Evolutionary conservation across 169 alveolate genomes (phyloP).

Genomic region (Plasmodium knowlesi): DNA sequence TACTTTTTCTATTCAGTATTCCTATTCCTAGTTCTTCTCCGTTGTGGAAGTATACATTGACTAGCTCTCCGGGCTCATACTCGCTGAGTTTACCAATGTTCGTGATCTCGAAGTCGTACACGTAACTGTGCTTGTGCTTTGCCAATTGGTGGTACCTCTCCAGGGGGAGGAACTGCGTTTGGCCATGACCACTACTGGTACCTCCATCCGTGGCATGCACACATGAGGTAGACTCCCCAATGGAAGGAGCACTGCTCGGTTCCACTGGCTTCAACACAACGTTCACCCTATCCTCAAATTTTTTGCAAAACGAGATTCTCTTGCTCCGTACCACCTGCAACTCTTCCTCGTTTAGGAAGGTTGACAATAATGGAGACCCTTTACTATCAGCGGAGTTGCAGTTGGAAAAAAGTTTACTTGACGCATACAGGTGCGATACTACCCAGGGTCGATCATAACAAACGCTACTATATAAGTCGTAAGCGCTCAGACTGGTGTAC

Average conservation of each 20-base stretch:
- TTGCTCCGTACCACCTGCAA: neutral
- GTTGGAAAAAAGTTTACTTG: neutral
- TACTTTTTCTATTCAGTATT: constrained; percentile 42
- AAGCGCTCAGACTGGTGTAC: neutral
- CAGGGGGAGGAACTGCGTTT: neutral
- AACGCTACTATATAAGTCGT: neutral
- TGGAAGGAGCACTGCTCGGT: neutral
- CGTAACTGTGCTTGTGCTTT: constrained; percentile 21
- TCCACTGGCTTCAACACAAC: constrained; percentile 48
- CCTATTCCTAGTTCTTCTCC: constrained; percentile 35
- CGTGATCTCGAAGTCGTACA: constrained; percentile 47
- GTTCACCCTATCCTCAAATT: constrained; percentile 5
- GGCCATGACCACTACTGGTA: neutral
- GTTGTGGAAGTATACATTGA: constrained; percentile 30
- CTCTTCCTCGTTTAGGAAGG: constrained; percentile 13
- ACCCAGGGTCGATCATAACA: neutral
- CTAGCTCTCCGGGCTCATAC: constrained; percentile 48
- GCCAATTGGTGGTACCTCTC: constrained; percentile 13
- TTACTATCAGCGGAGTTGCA: neutral
- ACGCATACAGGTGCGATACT: neutral
- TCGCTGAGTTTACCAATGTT: constrained; percentile 11
- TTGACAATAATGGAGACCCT: neutral
- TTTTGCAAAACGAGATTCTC: constrained; percentile 5
- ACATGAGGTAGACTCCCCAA: neutral
- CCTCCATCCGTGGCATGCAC: neutral